Conservation (phyloP, 2,329 filamentous ascomycete genomes). For the Aschersonia sp. region DNA sequence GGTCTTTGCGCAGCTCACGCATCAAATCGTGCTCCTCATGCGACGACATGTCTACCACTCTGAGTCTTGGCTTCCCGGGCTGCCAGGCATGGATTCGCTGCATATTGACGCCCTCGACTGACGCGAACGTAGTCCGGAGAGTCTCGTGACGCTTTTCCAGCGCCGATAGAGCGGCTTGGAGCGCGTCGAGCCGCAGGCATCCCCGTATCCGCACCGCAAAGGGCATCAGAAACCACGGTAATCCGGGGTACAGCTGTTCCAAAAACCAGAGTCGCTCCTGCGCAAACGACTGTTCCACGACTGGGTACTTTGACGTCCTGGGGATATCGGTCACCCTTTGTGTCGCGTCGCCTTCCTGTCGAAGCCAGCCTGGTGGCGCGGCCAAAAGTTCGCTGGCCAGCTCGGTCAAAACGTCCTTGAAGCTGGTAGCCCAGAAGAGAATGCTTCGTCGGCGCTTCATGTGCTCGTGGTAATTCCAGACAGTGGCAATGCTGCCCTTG, state of each 20-base stretch:
- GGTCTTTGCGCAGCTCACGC: background rate
- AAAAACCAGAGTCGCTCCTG: conserved; percentile 5
- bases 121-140: conserved; percentile 3
- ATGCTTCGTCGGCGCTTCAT: background rate
- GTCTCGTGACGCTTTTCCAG: conserved; percentile 3
- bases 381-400: background rate
- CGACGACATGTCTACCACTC: background rate
- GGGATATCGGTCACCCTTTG: background rate
- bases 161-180: conserved; percentile 1
- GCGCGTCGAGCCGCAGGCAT: background rate
- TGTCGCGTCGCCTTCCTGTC: background rate
- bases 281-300: conserved; percentile 4
- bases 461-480: background rate
- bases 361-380: background rate
- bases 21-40: background rate
- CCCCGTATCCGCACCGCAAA: conserved; percentile 2
- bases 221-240: conserved; percentile 4
- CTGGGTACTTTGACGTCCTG: background rate
- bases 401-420: background rate
- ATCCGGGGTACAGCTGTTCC: conserved; percentile 3
- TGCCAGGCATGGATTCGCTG: background rate
- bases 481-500: background rate
- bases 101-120: background rate
- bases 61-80: background rate
- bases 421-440: background rate